Evolutionary conservation across 768 basidiomycete genomes (phyloP), one percentile per base, ranked within the genome.

Genomic region (Hysterangium stoloniferum): DNA sequence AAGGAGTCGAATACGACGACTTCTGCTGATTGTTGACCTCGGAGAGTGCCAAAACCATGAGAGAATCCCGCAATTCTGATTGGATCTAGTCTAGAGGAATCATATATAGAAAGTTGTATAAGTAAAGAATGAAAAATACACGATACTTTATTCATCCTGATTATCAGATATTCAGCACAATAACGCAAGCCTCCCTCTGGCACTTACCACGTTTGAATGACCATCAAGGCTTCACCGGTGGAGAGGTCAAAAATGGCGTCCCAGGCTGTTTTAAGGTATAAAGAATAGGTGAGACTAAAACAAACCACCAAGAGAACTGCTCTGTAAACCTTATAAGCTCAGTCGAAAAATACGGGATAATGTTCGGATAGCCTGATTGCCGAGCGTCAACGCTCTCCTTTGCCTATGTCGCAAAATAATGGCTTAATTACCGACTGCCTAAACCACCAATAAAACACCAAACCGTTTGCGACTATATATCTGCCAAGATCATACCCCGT

Each of bases 31-130:
- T 59, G 60, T 48, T 74, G 69, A 4, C 78, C 78, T 12, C 75
- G 70, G 4, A 81, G 66, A 0, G 74, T 61, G 12, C 71, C 71
- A 54, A 82, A 82, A 57, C 78, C 67, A 55, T 81, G 74, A 4
- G 75, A 73, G 51, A 81, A 82, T 0, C 78, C 77, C 6, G 76
- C 77, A 29, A 80, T 74, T 12, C 80, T 78, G 45, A 82, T 68
- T 1, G 67, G 71, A 56, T 82, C 80, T 4, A 82, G 43, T 12
- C 52, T 46, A 49, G 17, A 32, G n/a, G n/a, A n/a, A n/a, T n/a
- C n/a, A n/a, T n/a, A n/a, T n/a, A n/a, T n/a, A n/a, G n/a, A 51
- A 24, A 27, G 15, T 29, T 6, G 4, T 4, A 24, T 27, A 45
- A 27, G 11, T 24, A 17, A 2, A 45, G 6, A 17, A n/a, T 29